These are phyloP conservation scores for Phytopythium vexans DNA, from an alignment of 352 stramenopile species.

Conservation along the genomic window DNA sequence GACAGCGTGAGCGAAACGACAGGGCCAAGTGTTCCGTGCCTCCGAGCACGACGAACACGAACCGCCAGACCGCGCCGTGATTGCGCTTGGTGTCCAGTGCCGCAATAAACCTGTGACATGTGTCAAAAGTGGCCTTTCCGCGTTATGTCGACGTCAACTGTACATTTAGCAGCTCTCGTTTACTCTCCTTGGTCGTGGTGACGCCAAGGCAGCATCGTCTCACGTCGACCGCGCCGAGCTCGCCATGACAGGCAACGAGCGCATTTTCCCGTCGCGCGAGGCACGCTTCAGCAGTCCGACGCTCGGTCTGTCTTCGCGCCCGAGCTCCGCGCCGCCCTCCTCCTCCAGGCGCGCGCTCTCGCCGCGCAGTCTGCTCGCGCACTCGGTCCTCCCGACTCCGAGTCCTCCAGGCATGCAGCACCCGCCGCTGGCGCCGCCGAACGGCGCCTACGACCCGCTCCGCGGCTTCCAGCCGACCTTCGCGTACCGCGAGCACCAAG, in stretches of 20 bases:
- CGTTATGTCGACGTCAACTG: no score
- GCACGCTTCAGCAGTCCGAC: conserved; percentile 10
- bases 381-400: conserved; percentile 1
- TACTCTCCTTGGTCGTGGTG: no score
- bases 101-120: no score
- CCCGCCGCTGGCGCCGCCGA: background rate
- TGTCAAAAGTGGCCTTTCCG: no score
- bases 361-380: conserved; percentile 12
- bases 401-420: background rate
- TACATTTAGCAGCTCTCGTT: no score
- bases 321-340: background rate
- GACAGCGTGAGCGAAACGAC: no score
- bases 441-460: background rate
- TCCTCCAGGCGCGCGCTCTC: conserved; percentile 1
- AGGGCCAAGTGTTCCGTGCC: no score
- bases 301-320: conserved; percentile 1
- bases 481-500: conserved; percentile 8
- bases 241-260: conserved; percentile 12
- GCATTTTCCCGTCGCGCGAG: conserved; percentile 13
- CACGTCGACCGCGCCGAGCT: background rate
- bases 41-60: no score
- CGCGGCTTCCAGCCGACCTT: conserved; percentile 2
- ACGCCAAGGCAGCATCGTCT: background rate
- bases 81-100: no score
- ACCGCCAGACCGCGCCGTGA: no score